Evolutionary conservation across 257 asterid species (phyloP), one percentile per base, ranked within the genome.

Genomic region (Solanum ahanhuiri): DNA sequence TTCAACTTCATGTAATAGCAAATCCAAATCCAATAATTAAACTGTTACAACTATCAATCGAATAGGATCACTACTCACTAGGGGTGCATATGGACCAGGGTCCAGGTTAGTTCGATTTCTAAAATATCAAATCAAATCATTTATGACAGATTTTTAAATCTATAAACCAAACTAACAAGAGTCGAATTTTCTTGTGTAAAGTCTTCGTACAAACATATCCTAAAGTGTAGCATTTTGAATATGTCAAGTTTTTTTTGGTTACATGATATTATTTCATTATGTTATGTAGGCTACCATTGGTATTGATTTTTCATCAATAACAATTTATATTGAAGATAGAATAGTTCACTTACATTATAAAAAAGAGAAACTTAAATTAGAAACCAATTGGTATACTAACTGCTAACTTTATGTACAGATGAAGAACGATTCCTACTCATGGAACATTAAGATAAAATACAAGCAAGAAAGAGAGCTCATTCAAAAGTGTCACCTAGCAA

Each of bases 321-420:
- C 98, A 81, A 93, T 95, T 97, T 95, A 95, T 85, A 96, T 92
- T 51, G 97, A 93, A 91, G 97, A 95, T 93, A 92, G 95, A 88
- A 94, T 95, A 75, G 91, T 95, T 83, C 95, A 97, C 70, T 91
- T 95, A 54, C 7, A 54, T 54, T 17, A 54, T 5, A 17, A 17
- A 34, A 45, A 17, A 41, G 25, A 25, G 41, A 45, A 25, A 28
- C 39, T 79, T 28, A 17, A 75, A 81, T 22, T 48, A 30, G 67
- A 81, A 48, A 48, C 17, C 84, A 81, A 81, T 2, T 79, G 23
- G 51, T 45, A 28, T 48, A 28, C 41, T 45, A 81, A 81, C 28
- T 28, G 67, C 66, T 81, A 48, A 18, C 11, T 81, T 81, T 81
- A 81, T 81, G 84, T 48, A 81, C 84, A 81, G 17, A 81, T 45